Base-by-base conservation (phyloP, 2,329 filamentous ascomycete species). In the Fonsecaea nubica region DNA sequence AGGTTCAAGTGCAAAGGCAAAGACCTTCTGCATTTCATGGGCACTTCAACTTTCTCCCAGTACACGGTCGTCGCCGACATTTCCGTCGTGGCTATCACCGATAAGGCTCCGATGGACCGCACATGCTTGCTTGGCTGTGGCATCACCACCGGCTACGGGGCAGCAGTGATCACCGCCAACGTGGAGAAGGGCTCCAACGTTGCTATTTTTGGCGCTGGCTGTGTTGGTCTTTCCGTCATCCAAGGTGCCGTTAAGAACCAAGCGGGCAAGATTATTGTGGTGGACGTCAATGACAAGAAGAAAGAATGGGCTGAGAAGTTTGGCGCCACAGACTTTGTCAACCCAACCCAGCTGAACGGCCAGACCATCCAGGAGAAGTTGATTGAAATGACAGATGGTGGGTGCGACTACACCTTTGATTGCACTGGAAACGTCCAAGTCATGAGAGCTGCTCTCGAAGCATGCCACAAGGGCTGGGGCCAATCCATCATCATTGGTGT, bases 401-500 rank as follows among this genome's bases (percentile, higher is more conserved):
- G 95, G 59, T 96, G 93, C 79, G 95, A 99, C 84, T 98, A 97
- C 85, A 99, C 95, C 58, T 99, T 99, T 78, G 95, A 99, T 84
- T 98, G 95, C 86, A 99, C 95, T 6, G 95, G 95, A 67, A 98
- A 98, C 76, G 93, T 98, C 61, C 87, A 89, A 73, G 95, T 99
- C 63, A 99, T 97, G 95, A 87, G 95, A 70, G 91, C 92, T 61
- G 95, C 95, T 48, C 88, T 99, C 67, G 69, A 71, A 62, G 93
- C 95, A 57, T 98, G 93, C 85, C 95, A 99, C 86, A 99, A 99
- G 88, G 95, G 95, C 57, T 99, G 95, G 95, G 95, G 95, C 75
- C 88, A 97, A 86, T 96, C 91, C 78, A 97, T 99, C 80, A 88
- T 99, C 79, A 99, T 99, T 76, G 95, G 95, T 80, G 95, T 99